These are phyloP conservation scores for Cutaneotrichosporon spelunceum DNA, from an alignment of 1,284 basidiomycete species.

Conservation along the genomic window DNA sequence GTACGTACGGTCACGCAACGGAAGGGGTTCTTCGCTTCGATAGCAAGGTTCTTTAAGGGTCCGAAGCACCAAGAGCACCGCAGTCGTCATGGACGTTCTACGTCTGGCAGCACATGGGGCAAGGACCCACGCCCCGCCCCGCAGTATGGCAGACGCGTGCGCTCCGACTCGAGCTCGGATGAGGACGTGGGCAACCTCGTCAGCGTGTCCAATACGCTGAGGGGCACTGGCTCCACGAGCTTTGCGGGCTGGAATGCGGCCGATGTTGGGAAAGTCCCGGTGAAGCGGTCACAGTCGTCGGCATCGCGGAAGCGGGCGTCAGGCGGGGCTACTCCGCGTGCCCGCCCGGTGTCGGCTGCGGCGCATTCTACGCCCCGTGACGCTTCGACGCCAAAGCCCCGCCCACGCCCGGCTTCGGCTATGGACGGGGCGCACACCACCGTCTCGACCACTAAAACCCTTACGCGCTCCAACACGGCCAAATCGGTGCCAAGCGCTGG, in stretches of 20 bases:
- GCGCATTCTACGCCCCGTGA: slow-evolving; percentile 22
- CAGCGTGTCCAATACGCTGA: slow-evolving; percentile 43
- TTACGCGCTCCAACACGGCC: slow-evolving; percentile 11
- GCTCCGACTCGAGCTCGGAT: slow-evolving; percentile 39
- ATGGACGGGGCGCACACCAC: slow-evolving; percentile 7
- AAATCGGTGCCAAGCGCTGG: slow-evolving; percentile 5
- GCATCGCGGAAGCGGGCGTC: slow-evolving; percentile 35
- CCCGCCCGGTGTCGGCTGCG: slow-evolving; percentile 6
- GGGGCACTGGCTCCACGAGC: neutral
- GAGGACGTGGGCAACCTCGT: slow-evolving; percentile 46
- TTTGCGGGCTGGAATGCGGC: slow-evolving; percentile 38
- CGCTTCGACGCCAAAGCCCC: slow-evolving; percentile 28
- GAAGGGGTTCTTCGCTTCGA: slow-evolving; percentile 48
- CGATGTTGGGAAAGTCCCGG: slow-evolving; percentile 31
- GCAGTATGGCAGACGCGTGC: slow-evolving; percentile 24
- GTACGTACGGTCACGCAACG: slow-evolving; percentile 26
- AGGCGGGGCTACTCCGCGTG: neutral
- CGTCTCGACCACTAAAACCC: neutral
- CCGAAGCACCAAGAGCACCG: slow-evolving; percentile 11
- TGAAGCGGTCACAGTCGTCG: slow-evolving; percentile 26
- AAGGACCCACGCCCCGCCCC: neutral
- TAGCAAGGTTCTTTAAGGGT: slow-evolving; percentile 45
- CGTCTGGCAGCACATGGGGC: neutral
- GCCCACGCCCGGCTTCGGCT: slow-evolving; percentile 8
- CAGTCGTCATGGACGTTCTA: slow-evolving; percentile 17